These are phyloP conservation scores for Russula griseocarnosa DNA, from an alignment of 768 basidiomycete genomes.

Conservation along the genomic window DNA sequence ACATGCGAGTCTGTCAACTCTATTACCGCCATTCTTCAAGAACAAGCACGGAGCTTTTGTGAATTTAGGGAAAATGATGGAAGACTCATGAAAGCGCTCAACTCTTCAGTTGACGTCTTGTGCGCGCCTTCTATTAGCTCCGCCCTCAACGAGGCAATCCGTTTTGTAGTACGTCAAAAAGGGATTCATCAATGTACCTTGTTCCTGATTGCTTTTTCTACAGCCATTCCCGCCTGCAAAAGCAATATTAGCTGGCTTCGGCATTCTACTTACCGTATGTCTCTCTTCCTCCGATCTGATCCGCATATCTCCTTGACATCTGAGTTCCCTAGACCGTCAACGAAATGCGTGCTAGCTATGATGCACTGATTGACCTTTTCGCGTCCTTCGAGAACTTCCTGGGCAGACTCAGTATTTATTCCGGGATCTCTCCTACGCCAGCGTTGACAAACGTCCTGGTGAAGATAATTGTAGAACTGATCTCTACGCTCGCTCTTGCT, in stretches of 20 bases:
- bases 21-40: background rate
- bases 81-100: too few relatives aligned
- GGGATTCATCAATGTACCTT: too few relatives aligned
- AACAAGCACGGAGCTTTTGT: background rate
- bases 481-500: background rate
- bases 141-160: too few relatives aligned
- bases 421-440: background rate
- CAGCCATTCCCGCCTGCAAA: background rate
- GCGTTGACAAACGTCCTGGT: background rate
- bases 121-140: too few relatives aligned
- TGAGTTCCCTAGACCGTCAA: background rate
- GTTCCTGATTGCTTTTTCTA: background rate
- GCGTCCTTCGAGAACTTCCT: slow-evolving; percentile 7
- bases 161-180: too few relatives aligned
- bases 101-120: too few relatives aligned
- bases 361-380: slow-evolving; percentile 3
- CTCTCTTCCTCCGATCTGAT: background rate
- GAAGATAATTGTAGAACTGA: slow-evolving; percentile 3
- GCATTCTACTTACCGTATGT: background rate
- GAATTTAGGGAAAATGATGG: background rate
- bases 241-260: background rate
- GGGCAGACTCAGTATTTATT: background rate
- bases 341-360: background rate
- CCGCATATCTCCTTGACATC: background rate
- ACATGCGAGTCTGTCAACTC: background rate